Percentiles rank a stretch among this genome's conserved stretches.
phyloP scores from a whole-genome alignment of 1,284 basidiomycete species.

The Microbotryum violaceum region DNA sequence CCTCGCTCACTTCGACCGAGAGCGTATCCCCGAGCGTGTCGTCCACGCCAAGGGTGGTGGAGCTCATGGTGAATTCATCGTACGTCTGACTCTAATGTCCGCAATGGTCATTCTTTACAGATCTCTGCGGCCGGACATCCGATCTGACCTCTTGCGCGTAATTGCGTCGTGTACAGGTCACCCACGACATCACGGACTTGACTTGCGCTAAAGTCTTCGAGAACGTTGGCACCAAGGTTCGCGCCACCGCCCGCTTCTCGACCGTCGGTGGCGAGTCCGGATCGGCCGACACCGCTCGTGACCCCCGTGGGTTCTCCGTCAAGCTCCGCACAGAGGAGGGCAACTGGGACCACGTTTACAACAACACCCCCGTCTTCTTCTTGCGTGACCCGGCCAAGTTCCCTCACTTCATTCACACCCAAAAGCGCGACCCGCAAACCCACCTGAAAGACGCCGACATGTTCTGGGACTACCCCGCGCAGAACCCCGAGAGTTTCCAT shows the following conservation, averaged over 20 bases:
- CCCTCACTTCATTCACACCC: constrained; percentile 84
- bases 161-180: constrained; percentile 38
- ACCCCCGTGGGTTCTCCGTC: constrained; percentile 85
- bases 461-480: constrained; percentile 59
- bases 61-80: constrained; percentile 80
- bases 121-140: not conserved
- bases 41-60: constrained; percentile 81
- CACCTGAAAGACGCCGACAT: constrained; percentile 65
- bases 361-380: constrained; percentile 39
- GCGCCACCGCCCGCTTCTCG: constrained; percentile 72
- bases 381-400: constrained; percentile 48
- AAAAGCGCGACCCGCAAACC: constrained; percentile 84
- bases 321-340: constrained; percentile 85
- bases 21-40: constrained; percentile 92
- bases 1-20: constrained; percentile 82
- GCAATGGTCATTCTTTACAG: not conserved
- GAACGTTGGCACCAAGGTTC: constrained; percentile 61
- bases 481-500: constrained; percentile 85
- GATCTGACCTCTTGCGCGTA: too few species aligned
- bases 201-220: constrained; percentile 64
- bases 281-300: constrained; percentile 80
- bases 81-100: constrained; percentile 8
- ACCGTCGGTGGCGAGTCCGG: constrained; percentile 64
- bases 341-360: constrained; percentile 72
- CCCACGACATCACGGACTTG: constrained; percentile 71